Percentiles rank a stretch among this genome's conserved stretches.
These are phyloP conservation scores for Clitopilus passeckerianus DNA, from an alignment of 768 basidiomycete genomes.

Conservation along the genomic window DNA sequence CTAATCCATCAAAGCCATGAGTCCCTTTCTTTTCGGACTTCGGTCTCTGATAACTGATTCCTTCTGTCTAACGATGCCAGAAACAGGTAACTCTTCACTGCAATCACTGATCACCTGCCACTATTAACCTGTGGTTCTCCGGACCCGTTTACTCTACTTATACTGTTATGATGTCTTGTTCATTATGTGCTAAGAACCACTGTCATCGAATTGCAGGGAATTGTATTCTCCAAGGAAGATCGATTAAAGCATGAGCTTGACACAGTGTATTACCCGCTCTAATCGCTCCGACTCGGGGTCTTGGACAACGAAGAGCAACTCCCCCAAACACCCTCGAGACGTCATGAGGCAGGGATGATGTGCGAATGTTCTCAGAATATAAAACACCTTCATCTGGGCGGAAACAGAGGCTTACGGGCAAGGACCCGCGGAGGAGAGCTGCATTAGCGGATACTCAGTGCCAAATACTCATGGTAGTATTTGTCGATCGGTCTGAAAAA, in stretches of 20 bases:
- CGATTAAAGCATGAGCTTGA: not conserved
- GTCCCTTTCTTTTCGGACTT: slow-evolving; percentile 1
- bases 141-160: not conserved
- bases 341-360: not conserved
- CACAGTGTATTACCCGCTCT: not conserved
- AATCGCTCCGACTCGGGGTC: not conserved
- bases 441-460: too few relatives aligned
- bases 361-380: too few relatives aligned
- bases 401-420: too few relatives aligned
- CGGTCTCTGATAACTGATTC: not conserved
- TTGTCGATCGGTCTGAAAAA: not conserved
- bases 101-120: not conserved
- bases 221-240: too few relatives aligned
- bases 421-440: not conserved
- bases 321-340: not conserved
- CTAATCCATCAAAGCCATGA: not conserved
- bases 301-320: not conserved
- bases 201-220: not conserved
- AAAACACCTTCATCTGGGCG: too few relatives aligned
- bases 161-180: too few relatives aligned
- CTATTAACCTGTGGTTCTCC: not conserved
- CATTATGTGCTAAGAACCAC: not conserved
- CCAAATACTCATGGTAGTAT: too few relatives aligned
- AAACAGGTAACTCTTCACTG: not conserved
- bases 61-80: not conserved